Evolutionary conservation across 202 grass and related monocot genomes (phyloP).

Genomic region (Setaria viridis): DNA sequence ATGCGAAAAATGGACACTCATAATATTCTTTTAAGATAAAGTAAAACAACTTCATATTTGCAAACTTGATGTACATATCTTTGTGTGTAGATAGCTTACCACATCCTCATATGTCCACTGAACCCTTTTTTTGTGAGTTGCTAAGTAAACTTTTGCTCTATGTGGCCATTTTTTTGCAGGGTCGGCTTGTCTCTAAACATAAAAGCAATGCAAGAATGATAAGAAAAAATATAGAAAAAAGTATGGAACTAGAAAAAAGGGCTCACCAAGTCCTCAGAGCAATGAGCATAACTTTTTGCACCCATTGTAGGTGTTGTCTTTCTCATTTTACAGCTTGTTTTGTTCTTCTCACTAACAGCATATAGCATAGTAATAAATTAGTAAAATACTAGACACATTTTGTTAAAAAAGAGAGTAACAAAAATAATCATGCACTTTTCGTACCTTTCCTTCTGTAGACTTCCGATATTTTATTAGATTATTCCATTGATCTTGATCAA

Average conservation of each 20-base stretch:
- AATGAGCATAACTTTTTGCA: conserved; percentile 8
- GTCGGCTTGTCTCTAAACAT: neutral
- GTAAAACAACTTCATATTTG: neutral
- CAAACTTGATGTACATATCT: neutral
- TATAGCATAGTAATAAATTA: neutral
- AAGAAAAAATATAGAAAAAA: neutral
- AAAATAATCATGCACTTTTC: neutral
- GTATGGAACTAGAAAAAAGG: neutral
- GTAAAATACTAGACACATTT: neutral
- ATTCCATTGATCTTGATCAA: neutral
- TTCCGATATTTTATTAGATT: neutral
- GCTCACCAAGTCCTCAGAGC: neutral
- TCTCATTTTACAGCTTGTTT: neutral
- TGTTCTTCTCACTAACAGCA: neutral
- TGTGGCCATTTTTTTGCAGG: conserved; percentile 4
- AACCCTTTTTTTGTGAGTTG: neutral
- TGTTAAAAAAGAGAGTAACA: neutral
- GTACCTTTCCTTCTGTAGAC: neutral
- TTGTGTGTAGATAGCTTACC: neutral
- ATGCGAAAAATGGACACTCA: neutral
- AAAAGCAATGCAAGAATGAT: accelerated
- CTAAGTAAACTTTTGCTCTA: conserved; percentile 1
- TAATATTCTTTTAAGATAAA: neutral
- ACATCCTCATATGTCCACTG: neutral
- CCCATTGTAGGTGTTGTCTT: neutral